Base-by-base conservation (phyloP, 805 yeast species). In the Zygoascus flipseniorum region DNA sequence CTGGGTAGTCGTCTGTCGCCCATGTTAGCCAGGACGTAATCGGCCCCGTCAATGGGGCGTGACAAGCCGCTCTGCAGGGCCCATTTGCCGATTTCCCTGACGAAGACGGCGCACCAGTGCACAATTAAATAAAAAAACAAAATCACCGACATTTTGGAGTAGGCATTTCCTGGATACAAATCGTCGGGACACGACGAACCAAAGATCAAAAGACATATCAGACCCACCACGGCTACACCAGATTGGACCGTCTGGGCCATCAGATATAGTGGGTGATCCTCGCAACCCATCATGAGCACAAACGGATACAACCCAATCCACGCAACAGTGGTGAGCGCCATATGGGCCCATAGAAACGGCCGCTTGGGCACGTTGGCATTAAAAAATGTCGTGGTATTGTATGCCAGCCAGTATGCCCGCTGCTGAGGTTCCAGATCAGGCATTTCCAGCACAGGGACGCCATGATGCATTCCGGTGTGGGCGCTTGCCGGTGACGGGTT, bases 141-240 rank as follows among this genome's bases (percentile, higher is more conserved):
- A 10, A 86, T 77, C 63, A 78, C 71, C 23, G 85, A 76, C 80
- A 86, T 81, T 61, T 76, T 78, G 13, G 79, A 70, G 68, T 89
- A 89, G 0, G 85, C 83, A 64, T 87, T 87, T 43, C 77, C 74
- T 0, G 96, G 96, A 65, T 88, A 92, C 61, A 88, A 71, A 52
- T 77, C 65, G 28, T 62, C 74, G 0, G 86, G 85, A 23, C 82
- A 83, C 16, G 83, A 72, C 4, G 72, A 66, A 43, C 80, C 76
- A 63, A 83, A 88, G 9, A 83, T 69, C 50, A 79, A 75, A 60
- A 82, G 78, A 18, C 77, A 68, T 14, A 81, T 56, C 52, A 85
- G 67, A 1, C 93, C 80, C 0, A 77, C 62, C 2, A 80, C 44
- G 5, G 78, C 67, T 5, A 76, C 58, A 0, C 65, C 64, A 5